phyloP scores from a whole-genome alignment of 208 protist genomes.

The Crithidia expoeki region DNA sequence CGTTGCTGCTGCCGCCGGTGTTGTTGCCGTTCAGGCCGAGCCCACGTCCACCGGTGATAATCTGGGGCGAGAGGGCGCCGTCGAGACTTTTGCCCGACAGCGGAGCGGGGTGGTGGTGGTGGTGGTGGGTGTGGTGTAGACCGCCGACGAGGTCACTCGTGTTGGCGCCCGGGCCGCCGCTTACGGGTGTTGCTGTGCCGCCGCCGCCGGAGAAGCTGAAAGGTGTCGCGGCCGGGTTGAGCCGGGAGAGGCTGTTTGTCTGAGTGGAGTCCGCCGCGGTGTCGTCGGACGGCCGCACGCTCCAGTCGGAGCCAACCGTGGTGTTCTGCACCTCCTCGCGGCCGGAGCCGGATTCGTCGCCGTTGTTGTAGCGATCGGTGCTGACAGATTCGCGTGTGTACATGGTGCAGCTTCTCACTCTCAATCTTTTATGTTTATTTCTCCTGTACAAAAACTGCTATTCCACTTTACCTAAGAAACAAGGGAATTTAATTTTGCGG shows the following conservation, averaged over 20 bases:
- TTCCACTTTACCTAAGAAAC: no score
- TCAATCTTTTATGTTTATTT: no score
- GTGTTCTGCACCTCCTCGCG: constrained; percentile 35
- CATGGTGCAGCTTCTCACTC: not conserved
- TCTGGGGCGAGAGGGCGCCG: not conserved
- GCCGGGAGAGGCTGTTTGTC: constrained; percentile 23
- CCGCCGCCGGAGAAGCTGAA: constrained; percentile 36
- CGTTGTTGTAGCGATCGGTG: constrained; percentile 31
- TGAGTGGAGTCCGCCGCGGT: constrained; percentile 8
- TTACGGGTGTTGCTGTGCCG: no score
- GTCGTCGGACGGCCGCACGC: constrained; percentile 38
- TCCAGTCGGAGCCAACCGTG: constrained; percentile 37
- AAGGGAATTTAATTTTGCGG: no score
- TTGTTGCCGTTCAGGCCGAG: constrained; percentile 10
- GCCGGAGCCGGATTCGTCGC: constrained; percentile 25
- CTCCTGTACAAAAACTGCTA: no score
- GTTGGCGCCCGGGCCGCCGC: not conserved
- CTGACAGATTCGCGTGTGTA: constrained; percentile 22
- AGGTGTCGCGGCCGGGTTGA: constrained; percentile 36
- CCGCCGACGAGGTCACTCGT: not conserved
- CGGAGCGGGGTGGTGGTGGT: constrained; percentile 12
- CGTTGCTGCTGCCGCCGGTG: not conserved
- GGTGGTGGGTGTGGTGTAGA: not conserved
- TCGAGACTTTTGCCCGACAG: constrained; percentile 14
- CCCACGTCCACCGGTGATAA: constrained; percentile 2